Evolutionary conservation across 305 asterid species (phyloP), one percentile per base, ranked within the genome.

Genomic region (Nicotiana rustica): DNA sequence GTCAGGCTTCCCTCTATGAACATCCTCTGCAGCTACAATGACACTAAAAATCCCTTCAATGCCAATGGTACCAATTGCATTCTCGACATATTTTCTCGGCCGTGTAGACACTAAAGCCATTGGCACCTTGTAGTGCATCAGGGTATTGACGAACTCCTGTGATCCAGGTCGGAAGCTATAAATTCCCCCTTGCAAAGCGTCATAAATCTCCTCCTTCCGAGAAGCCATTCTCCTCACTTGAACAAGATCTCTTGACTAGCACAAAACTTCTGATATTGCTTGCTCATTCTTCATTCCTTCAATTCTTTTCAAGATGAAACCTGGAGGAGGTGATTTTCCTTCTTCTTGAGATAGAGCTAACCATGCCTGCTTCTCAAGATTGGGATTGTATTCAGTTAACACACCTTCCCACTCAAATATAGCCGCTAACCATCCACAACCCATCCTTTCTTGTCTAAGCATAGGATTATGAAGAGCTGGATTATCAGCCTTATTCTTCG

Each of bases 321-420:
- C 90, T 0, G 95, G 93, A 4, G 98, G 99, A 0, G 95, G 94
- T 1, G 95, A 88, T 86, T 91, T 92, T 18, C 97, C 97, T 85
- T 93, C 98, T 86, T 96, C 98, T 80, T 89, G 89, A 12, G 98
- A 85, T 36, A 96, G 97, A 78, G 88, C 87, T 84, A 96, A 82
- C 99, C 99, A 96, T 5, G 99, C 96, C 83, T 96, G 97, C 80
- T 88, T 91, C 87, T 96, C 98, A 19, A 92, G 92, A 83, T 94
- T 93, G 0, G 97, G 97, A 81, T 92, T 94, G 44, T 94, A 97
- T 69, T 96, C 98, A 36, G 91, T 90, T 61, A 96, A 47, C 61
- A 96, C 98, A 10, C 99, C 98, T 84, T 96, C 99, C 98, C 97
- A 96, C 83, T 96, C 99, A 77, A 96, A 96, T 84, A 96, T 89